These are phyloP conservation scores for Penicillium sp. DNA, from an alignment of 2,329 filamentous ascomycete species.

Conservation along the genomic window DNA sequence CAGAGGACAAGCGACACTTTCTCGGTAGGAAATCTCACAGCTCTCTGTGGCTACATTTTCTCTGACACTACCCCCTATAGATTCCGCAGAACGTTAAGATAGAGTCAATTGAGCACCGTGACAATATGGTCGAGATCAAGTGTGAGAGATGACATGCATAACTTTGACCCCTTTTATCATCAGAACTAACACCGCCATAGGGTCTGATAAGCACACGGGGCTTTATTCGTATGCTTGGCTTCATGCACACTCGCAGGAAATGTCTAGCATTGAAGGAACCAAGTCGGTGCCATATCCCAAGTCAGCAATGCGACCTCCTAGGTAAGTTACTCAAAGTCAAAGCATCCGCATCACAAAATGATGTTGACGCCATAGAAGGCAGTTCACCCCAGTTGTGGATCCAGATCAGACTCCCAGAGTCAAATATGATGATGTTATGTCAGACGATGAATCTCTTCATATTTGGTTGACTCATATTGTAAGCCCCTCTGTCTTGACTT, in stretches of 20 bases:
- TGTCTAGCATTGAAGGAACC: conserved; percentile 11
- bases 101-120: conserved; percentile 30
- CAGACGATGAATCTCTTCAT: conserved; percentile 56
- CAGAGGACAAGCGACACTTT: conserved; percentile 71
- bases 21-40: conserved; percentile 46
- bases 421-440: conserved; percentile 61
- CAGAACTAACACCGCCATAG: conserved; percentile 43
- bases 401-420: conserved; percentile 55
- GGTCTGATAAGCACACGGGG: conserved; percentile 69
- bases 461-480: conserved; percentile 64
- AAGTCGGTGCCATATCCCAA: neutral
- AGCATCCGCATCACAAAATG: neutral
- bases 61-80: conserved; percentile 32
- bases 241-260: conserved; percentile 44
- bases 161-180: neutral
- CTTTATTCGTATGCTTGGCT: conserved; percentile 66
- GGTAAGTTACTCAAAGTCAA: neutral
- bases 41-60: neutral
- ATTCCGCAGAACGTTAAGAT: conserved; percentile 49
- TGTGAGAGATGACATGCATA: conserved; percentile 45
- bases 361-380: neutral
- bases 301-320: neutral
- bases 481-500: conserved; percentile 13
- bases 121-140: conserved; percentile 47
- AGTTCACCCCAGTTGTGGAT: conserved; percentile 21